A percentile compares a stretch with the other conserved stretches of the same genome.
These are phyloP conservation scores for Suillus lakei DNA, from an alignment of 768 basidiomycete genomes.

Conservation along the genomic window DNA sequence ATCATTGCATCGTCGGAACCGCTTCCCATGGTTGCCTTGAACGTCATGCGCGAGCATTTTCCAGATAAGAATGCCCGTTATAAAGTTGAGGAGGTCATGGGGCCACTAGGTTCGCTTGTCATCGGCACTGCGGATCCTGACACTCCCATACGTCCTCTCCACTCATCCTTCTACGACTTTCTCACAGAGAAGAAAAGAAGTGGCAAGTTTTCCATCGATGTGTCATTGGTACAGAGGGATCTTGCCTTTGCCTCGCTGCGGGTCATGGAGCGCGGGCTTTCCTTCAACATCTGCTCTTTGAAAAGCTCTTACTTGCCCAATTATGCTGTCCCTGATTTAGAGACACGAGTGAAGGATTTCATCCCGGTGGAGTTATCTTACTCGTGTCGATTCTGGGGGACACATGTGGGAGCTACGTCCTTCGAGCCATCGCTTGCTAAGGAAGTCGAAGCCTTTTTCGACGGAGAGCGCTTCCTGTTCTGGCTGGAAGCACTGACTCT, in stretches of 20 bases:
- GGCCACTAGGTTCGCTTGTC: constrained; percentile 11
- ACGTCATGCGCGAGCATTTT: constrained; percentile 7
- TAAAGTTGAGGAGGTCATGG: constrained; percentile 12
- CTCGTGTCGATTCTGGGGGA: constrained; percentile 18
- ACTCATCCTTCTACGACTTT: constrained; percentile 25
- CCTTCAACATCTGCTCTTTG: constrained; percentile 42
- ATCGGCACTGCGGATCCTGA: constrained; percentile 8
- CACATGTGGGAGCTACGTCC: constrained; percentile 10
- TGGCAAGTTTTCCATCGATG: constrained; percentile 4
- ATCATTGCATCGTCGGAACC: constrained; percentile 5
- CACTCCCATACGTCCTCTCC: constrained; percentile 22
- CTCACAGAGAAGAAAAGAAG: neutral
- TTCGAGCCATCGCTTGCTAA: neutral
- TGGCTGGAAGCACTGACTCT: constrained; percentile 13
- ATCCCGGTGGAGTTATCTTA: constrained; percentile 15
- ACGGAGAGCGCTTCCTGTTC: constrained; percentile 11
- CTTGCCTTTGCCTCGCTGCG: constrained; percentile 29
- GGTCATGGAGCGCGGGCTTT: constrained; percentile 33
- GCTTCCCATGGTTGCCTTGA: constrained; percentile 8
- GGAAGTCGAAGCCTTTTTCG: constrained; percentile 10
- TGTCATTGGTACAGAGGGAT: constrained; percentile 14
- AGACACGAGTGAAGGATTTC: neutral
- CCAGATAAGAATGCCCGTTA: neutral
- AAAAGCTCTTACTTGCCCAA: constrained; percentile 35
- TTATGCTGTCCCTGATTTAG: constrained; percentile 21